A percentile compares a stretch with the other conserved stretches of the same genome.
phyloP scores from a whole-genome alignment of 2,329 filamentous ascomycete species.

The Raffaelea albimanens region DNA sequence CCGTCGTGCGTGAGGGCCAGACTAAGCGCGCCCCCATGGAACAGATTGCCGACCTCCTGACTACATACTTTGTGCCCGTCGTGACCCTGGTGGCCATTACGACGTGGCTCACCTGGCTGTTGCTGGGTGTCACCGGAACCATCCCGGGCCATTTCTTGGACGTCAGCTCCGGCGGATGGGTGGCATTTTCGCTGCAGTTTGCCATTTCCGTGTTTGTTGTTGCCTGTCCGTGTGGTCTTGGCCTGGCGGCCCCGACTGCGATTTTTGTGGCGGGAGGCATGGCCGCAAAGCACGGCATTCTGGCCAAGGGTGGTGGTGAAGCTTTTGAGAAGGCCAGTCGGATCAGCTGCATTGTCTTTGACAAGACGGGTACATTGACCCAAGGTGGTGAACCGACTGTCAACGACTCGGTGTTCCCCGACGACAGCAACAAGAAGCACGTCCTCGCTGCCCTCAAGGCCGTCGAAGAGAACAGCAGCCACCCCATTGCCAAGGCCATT shows the following conservation, averaged over 20 bases:
- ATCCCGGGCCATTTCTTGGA: constrained; percentile 50
- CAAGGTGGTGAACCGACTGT: constrained; percentile 62
- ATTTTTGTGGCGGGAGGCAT: constrained; percentile 75
- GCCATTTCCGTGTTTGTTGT: constrained; percentile 82
- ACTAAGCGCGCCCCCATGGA: constrained; percentile 68
- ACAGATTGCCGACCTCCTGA: constrained; percentile 62
- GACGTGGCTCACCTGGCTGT: constrained; percentile 66
- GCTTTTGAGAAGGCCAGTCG: constrained; percentile 78
- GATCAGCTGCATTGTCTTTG: constrained; percentile 72
- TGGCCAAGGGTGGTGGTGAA: constrained; percentile 76
- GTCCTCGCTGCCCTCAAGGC: constrained; percentile 47
- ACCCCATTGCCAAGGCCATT: constrained; percentile 65
- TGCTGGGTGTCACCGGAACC: constrained; percentile 47
- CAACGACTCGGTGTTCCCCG: constrained; percentile 40
- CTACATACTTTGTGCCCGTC: constrained; percentile 67
- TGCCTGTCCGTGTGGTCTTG: constrained; percentile 76
- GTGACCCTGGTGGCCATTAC: constrained; percentile 59
- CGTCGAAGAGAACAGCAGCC: constrained; percentile 63
- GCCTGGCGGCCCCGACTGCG: constrained; percentile 76
- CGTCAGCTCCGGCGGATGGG: constrained; percentile 51
- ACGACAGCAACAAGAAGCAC: background rate
- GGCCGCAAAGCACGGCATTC: constrained; percentile 68
- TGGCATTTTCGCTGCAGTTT: constrained; percentile 68
- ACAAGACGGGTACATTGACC: constrained; percentile 81
- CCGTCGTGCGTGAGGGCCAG: constrained; percentile 68